These are phyloP conservation scores for Irpex sp. DNA, from an alignment of 1,284 basidiomycete genomes.

Conservation along the genomic window DNA sequence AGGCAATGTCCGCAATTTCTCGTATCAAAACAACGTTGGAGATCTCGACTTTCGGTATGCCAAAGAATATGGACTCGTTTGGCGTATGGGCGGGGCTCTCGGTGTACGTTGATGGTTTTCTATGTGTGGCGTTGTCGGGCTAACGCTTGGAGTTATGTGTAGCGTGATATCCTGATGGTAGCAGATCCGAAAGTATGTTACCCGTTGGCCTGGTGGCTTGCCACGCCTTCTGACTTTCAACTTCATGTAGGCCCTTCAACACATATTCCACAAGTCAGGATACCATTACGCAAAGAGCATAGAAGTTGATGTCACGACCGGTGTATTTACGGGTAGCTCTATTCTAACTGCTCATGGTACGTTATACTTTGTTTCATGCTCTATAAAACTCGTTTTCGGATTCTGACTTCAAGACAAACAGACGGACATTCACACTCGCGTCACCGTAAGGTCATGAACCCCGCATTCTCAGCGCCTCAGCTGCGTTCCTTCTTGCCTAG, in stretches of 20 bases:
- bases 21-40: conserved; percentile 27
- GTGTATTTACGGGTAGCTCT: conserved; percentile 18
- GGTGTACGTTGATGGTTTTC: conserved; percentile 4
- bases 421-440: conserved; percentile 21
- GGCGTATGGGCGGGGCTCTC: conserved; percentile 16
- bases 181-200: conserved; percentile 20
- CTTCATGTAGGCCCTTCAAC: conserved; percentile 18
- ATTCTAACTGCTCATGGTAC: conserved; percentile 20
- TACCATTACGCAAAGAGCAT: conserved; percentile 22
- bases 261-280: conserved; percentile 26
- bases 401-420: background rate
- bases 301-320: background rate
- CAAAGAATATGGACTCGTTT: conserved; percentile 29
- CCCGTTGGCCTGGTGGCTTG: background rate
- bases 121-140: background rate
- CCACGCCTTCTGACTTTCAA: background rate
- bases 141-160: background rate
- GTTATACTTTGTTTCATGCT: background rate
- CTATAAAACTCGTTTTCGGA: no score
- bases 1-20: conserved; percentile 12
- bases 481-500: conserved; percentile 20
- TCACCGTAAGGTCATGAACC: conserved; percentile 28
- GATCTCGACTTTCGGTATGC: conserved; percentile 28
- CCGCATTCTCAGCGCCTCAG: conserved; percentile 23
- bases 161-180: conserved; percentile 18